phyloP scores from a whole-genome alignment of 257 asterid species.

The Orobanche coerulescens region DNA sequence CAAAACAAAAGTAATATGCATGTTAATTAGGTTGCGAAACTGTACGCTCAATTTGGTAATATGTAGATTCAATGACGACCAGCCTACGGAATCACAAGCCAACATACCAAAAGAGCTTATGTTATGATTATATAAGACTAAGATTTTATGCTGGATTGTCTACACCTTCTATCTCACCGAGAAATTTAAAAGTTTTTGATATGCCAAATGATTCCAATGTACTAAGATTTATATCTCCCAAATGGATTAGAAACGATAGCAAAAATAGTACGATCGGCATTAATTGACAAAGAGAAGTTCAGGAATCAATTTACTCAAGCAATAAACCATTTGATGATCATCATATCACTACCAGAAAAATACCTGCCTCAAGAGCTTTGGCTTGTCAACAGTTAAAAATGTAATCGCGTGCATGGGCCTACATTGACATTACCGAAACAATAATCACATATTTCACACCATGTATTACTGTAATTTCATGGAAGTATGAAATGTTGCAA shows the following conservation, averaged over 20 bases:
- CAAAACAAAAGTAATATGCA: neutral
- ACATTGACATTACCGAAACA: constrained; percentile 22
- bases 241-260: neutral
- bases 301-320: constrained; percentile 10
- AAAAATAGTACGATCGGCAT: neutral
- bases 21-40: neutral
- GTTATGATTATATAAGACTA: neutral
- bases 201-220: neutral
- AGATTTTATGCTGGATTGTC: neutral
- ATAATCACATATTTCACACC: constrained; percentile 18
- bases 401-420: constrained; percentile 99
- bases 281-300: neutral
- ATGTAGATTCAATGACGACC: neutral
- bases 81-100: neutral
- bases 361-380: constrained; percentile 96
- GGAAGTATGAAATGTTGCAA: neutral
- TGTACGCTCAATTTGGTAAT: too few relatives aligned
- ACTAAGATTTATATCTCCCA: neutral
- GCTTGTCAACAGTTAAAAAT: constrained; percentile 81
- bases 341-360: neutral
- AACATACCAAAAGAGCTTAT: neutral
- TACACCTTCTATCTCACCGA: neutral
- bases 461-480: constrained; percentile 2
- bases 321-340: constrained; percentile 6
- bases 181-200: neutral